Conservation (phyloP, 148 eudicot genomes). For the Oxyria digyna region DNA sequence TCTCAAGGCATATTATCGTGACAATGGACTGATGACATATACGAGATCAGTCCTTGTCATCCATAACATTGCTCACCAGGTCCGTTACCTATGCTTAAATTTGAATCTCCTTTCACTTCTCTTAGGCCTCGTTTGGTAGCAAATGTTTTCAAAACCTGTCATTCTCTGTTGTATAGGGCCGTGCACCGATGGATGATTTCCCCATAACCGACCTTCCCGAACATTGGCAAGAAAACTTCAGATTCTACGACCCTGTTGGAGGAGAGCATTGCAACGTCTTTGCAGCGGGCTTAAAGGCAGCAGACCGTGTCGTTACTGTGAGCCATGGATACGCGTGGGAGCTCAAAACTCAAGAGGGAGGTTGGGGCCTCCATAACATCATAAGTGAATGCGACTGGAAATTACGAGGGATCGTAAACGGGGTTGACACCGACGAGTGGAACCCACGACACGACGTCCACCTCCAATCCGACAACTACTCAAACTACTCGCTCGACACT, state of each 20-base stretch:
- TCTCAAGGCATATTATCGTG: conserved; percentile 92
- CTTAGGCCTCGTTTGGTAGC: no score
- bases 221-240: conserved; percentile 73
- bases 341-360: conserved; percentile 80
- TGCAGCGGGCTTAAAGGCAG: conserved; percentile 79
- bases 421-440: conserved; percentile 83
- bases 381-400: conserved; percentile 88
- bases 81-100: conserved; percentile 11
- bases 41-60: conserved; percentile 86
- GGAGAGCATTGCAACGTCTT: conserved; percentile 92
- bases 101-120: no score
- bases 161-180: conserved; percentile 43
- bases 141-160: no score
- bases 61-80: conserved; percentile 98
- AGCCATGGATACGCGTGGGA: conserved; percentile 98
- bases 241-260: conserved; percentile 72
- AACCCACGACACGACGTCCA: conserved; percentile 57
- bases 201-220: conserved; percentile 63
- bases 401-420: conserved; percentile 83
- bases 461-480: conserved; percentile 68
- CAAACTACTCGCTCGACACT: conserved; percentile 64
- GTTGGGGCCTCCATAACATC: conserved; percentile 81
- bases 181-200: conserved; percentile 84
- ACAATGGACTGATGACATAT: conserved; percentile 69
- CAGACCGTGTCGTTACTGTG: conserved; percentile 86